Conservation (phyloP, 2,329 filamentous ascomycete species). For the Didymella glomerata region DNA sequence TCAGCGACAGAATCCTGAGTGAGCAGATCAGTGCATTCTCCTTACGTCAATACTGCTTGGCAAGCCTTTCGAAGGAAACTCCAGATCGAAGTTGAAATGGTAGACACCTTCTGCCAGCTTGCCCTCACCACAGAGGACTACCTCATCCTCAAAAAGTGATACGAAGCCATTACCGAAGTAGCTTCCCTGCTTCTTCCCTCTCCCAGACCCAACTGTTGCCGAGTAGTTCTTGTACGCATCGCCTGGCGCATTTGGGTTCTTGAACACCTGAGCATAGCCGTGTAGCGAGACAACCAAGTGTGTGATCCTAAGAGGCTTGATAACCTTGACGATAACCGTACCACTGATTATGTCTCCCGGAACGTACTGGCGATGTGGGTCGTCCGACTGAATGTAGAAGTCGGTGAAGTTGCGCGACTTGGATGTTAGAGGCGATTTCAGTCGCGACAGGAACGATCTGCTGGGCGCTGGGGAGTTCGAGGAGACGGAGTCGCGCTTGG, state of each 20-base stretch:
- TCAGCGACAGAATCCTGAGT: constrained; percentile 29
- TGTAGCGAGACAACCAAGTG: constrained; percentile 81
- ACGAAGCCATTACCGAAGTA: constrained; percentile 81
- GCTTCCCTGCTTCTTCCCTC: constrained; percentile 60
- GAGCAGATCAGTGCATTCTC: constrained; percentile 17
- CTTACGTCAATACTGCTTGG: constrained; percentile 96
- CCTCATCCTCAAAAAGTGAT: constrained; percentile 84
- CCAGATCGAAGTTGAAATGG: constrained; percentile 79
- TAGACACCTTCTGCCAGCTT: constrained; percentile 77
- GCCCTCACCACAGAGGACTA: constrained; percentile 80
- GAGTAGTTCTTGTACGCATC: constrained; percentile 60
- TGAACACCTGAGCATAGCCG: constrained; percentile 81
- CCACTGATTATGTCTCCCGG: constrained; percentile 79
- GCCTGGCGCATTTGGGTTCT: constrained; percentile 69
- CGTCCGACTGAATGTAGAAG: constrained; percentile 78
- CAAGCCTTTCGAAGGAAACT: constrained; percentile 73
- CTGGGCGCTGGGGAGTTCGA: constrained; percentile 39
- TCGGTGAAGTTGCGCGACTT: constrained; percentile 74
- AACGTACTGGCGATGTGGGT: constrained; percentile 78
- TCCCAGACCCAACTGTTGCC: constrained; percentile 62
- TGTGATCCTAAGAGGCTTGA: constrained; percentile 79
- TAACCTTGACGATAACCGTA: constrained; percentile 74
- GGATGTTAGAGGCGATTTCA: constrained; percentile 64
- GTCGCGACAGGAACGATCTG: constrained; percentile 60
- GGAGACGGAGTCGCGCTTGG: constrained; percentile 43